Evolutionary conservation across 345 rosid species (phyloP), one percentile per base, ranked within the genome.

Genomic region (Euphorbia peplus): DNA sequence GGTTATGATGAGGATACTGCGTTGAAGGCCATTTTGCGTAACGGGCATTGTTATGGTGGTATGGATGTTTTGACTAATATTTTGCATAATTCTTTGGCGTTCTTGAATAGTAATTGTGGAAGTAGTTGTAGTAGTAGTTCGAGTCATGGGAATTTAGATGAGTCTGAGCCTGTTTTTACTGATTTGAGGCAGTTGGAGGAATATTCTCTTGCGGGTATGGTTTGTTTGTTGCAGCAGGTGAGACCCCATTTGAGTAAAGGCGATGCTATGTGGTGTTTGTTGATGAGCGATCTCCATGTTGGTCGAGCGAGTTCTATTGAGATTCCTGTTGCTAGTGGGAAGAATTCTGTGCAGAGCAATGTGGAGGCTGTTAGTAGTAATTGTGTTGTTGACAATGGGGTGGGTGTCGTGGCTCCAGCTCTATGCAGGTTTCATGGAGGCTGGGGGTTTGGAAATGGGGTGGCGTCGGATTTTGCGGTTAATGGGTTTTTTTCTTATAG

Each of bases 191-290:
- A 93, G 54, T 69, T 93, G 75, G 89, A 84, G 56, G 96, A 91
- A 82, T 85, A 85, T 71, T 91, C 95, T 0, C 89, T 93, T 59
- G 89, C 90, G 1, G 91, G 86, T 58, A 86, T 89, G 96, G 79
- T 93, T 63, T 91, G 91, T 81, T 79, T 93, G 90, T 67, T 93
- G 88, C 95, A 87, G 67, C 88, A 93, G 77, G 88, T 86, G 63
- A 84, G 83, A 66, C 95, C 98, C 11, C 84, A 80, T 70, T 64
- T 93, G 84, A 91, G 88, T 70, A 88, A 83, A 85, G 97, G 96
- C 52, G 97, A 93, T 82, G 98, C 96, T 13, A 85, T 89, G 98
- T 91, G 96, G 97, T 93, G 97, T 79, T 88, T 91, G 80, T 81
- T 93, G 29, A 85, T 88, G 91, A 87, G 91, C 75, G 96, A 93